Base-by-base conservation (phyloP, 108 stramenopile species). In the Skeletonema tropicum region DNA sequence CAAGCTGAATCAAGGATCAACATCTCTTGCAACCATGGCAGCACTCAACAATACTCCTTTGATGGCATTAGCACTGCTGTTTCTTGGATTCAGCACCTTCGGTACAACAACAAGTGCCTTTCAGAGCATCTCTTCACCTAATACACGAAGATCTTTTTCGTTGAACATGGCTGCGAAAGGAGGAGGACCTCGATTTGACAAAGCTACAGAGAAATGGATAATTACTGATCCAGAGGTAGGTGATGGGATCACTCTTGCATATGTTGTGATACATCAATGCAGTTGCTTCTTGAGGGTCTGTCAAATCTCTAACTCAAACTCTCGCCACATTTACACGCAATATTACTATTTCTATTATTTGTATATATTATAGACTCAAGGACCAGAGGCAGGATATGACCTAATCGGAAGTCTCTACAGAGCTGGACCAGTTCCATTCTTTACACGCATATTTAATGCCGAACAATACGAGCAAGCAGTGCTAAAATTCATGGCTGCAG, bases 401-500 rank as follows among this genome's bases (percentile, higher is more conserved):
- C 52, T 84, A 29, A 39, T 81, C 30, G 79, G 85, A 11, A 84
- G 83, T 19, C 76, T 89, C 14, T 70, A 88, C 63, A 73, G 88
- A 17, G 85, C 83, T 31, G 88, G 90, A 49, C 90, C 90, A 13
- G 75, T 81, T 3, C 90, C 90, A 2, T 76, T 85, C 64, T 64
- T 89, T 31, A 70, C 76, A 15, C 83, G 90, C 21, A 64, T 91
- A 12, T 41, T 87, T 17, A 77, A 86, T 49, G 52, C 86, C 1
- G 81, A 79, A 7, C 70, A 80, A 35, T 91, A 91, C 71, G 88
- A 89, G 57, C 90, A 91, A 64, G 90, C 86, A 1, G 90, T 91
- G 0, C 46, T 85, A 26, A 91, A 91, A 39, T 89, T 84, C 73
- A 88, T 89, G 84, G 86, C 90, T 0, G 48, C 63, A 17, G 86